Evolutionary conservation across 192 early-diverging fungal species (phyloP), one percentile per base, ranked within the genome.

Genomic region (Backusella mclennaniae): DNA sequence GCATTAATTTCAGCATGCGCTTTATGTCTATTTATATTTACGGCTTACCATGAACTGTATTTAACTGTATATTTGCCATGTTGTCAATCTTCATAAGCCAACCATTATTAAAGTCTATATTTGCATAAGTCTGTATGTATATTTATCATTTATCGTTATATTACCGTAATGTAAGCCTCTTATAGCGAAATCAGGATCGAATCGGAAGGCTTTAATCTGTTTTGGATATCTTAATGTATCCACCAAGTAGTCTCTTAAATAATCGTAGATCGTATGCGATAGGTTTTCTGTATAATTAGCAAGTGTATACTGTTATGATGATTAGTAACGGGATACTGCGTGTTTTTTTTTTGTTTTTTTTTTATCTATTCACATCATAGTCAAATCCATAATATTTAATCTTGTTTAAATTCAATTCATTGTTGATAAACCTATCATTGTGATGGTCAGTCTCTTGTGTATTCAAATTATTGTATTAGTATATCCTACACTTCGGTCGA

Each of bases 21-120:
- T 33, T 33, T 31, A 31, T 31, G 31, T 31, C 31, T 31, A 31
- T 31, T 33, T 33, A 33, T 33, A 33, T 33, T 33, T 33, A 33
- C 3, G 33, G 33, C 2, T 72, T 80, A 80, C 76, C 76, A 35
- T 82, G 69, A 1, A 82, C 80, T 41, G 80, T 82, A 70, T 88
- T 87, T 75, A 90, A 76, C 35, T 89, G 88, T 69, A 90, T 88
- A 69, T 90, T 90, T 69, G 85, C 87, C 79, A 86, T 87, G 35
- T 83, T 84, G 74, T 90, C 89, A 49, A 90, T 79, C 68, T 90
- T 90, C 82, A 90, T 89, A 63, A 90, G 78, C 89, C 89, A 90
- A 15, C 89, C 89, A 33, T 82, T 77, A 17, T 74, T 77, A 21
- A 72, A 56, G 81, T 90, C 78, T 90, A 67, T 31, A 39, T 46